Percentiles rank a stretch among this genome's conserved stretches.
These are phyloP conservation scores for Umbelopsis sp. DNA, from an alignment of 192 early-diverging fungal species.

Conservation along the genomic window DNA sequence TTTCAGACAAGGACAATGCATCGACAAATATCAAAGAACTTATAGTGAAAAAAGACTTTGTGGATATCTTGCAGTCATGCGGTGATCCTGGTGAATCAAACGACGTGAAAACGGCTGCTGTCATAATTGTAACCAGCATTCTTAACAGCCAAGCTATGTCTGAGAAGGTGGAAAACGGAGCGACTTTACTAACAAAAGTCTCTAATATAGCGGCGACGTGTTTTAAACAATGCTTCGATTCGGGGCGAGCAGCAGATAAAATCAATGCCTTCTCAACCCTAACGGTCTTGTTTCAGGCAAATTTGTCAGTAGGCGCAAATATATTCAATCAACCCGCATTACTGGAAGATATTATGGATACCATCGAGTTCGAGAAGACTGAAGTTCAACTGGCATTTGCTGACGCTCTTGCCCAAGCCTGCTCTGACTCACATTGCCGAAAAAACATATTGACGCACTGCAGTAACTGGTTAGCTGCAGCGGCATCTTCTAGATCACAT, in stretches of 20 bases:
- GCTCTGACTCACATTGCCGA: slow-evolving; percentile 62
- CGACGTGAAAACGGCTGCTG: slow-evolving; percentile 25
- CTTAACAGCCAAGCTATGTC: slow-evolving; percentile 23
- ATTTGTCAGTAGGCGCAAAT: slow-evolving; percentile 52
- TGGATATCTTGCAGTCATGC: slow-evolving; percentile 24
- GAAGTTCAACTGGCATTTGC: slow-evolving; percentile 69
- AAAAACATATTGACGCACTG: slow-evolving; percentile 56
- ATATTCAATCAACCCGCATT: slow-evolving; percentile 67
- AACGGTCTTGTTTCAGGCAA: slow-evolving; percentile 69
- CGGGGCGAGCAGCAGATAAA: slow-evolving; percentile 40
- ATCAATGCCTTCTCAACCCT: slow-evolving; percentile 49
- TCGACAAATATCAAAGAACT: slow-evolving; percentile 23
- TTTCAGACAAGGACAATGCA: slow-evolving; percentile 13
- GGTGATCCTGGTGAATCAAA: slow-evolving; percentile 26
- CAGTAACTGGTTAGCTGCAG: slow-evolving; percentile 53
- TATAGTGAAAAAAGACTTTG: slow-evolving; percentile 29
- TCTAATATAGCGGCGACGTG: slow-evolving; percentile 33
- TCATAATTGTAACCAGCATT: slow-evolving; percentile 32
- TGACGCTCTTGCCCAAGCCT: slow-evolving; percentile 60
- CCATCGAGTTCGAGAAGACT: slow-evolving; percentile 72
- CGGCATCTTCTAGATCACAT: slow-evolving; percentile 32
- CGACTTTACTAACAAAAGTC: slow-evolving; percentile 17
- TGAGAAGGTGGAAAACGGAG: background rate
- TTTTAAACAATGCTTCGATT: slow-evolving; percentile 40
- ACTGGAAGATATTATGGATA: slow-evolving; percentile 78